Base-by-base conservation (phyloP, 441 rosid species). In the Adansonia rubrostipa region DNA sequence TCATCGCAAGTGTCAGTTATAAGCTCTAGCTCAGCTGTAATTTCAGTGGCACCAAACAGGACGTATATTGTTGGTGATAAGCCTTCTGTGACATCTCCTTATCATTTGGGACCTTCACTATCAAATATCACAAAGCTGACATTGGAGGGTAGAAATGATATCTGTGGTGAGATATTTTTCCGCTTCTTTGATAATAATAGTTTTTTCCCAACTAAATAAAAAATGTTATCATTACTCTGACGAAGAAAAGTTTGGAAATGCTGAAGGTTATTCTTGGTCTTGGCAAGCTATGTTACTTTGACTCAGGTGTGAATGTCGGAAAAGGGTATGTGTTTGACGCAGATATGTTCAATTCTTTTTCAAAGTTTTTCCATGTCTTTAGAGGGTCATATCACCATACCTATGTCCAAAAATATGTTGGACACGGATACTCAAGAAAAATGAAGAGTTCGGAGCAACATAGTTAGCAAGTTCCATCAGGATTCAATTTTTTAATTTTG, bases 101-200 rank as follows among this genome's bases (percentile, higher is more conserved):
- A 73, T 82, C 54, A 80, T 82, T 79, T 82, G 20, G 54, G 77
- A 74, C 58, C 77, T 56, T 75, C 76, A 42, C 70, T 78, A 45
- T 87, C 94, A 53, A 91, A 80, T 75, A 79, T 94, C 77, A 86
- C 87, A 63, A 88, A 84, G 77, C 89, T 92, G 76, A 84, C 89
- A 40, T 86, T 92, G 80, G 92, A 91, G 88, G 97, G 98, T 71
- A 87, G 98, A 81, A 86, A 78, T 80, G 93, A 92, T 62, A 50
- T 94, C 69, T 80, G 53, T 83, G 98, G 98, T 92, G 82, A 86
- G 93, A 78, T 63, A 53, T 75, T 58, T 65, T 73, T 80, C 66
- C 54, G 45, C 33, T 60, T 24, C 19, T 56, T 72, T 64, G 56
- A 4, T 8, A 57, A 44, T 42, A 24, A 19, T 40, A 58, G n/a